phyloP scores from a whole-genome alignment of 2,329 filamentous ascomycete species.

The Alternaria brassicae region DNA sequence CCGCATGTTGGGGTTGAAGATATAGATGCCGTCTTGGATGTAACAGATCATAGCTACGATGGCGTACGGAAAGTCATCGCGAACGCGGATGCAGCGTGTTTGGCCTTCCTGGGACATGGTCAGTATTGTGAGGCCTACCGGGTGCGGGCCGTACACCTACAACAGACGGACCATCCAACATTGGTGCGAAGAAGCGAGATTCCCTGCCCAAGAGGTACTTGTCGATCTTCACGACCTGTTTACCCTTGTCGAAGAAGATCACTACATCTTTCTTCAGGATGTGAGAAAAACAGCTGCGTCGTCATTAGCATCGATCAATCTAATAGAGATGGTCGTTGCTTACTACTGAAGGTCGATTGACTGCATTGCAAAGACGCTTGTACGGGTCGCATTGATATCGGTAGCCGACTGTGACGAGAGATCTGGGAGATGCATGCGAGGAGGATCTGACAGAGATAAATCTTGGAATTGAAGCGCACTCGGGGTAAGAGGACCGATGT shows the following conservation, averaged over 20 bases:
- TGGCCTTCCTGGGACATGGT: constrained; percentile 1
- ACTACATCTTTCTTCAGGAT: constrained; percentile 23
- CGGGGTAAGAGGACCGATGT: constrained; percentile 9
- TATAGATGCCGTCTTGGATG: constrained; percentile 27
- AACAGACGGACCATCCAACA: constrained; percentile 19
- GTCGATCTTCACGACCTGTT: constrained; percentile 21
- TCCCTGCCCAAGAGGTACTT: constrained; percentile 22
- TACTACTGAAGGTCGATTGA: constrained; percentile 15
- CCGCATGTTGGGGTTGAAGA: constrained; percentile 16
- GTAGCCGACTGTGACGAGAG: not conserved
- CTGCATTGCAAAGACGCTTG: constrained; percentile 13
- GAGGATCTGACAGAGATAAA: constrained; percentile 19
- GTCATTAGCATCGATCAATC: not conserved
- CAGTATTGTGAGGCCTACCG: not conserved
- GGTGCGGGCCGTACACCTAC: constrained; percentile 1
- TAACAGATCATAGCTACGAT: constrained; percentile 30
- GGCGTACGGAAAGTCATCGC: constrained; percentile 31
- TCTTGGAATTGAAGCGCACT: constrained; percentile 22
- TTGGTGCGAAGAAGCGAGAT: constrained; percentile 24
- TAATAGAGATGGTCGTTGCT: not conserved
- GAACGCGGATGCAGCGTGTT: constrained; percentile 25
- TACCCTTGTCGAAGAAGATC: constrained; percentile 27
- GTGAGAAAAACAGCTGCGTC: constrained; percentile 13
- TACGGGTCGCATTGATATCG: constrained; percentile 3
- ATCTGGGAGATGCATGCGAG: not conserved